Conservation (phyloP, 1,284 basidiomycete genomes). For the Microbotryum lychnidis-dioicae region DNA sequence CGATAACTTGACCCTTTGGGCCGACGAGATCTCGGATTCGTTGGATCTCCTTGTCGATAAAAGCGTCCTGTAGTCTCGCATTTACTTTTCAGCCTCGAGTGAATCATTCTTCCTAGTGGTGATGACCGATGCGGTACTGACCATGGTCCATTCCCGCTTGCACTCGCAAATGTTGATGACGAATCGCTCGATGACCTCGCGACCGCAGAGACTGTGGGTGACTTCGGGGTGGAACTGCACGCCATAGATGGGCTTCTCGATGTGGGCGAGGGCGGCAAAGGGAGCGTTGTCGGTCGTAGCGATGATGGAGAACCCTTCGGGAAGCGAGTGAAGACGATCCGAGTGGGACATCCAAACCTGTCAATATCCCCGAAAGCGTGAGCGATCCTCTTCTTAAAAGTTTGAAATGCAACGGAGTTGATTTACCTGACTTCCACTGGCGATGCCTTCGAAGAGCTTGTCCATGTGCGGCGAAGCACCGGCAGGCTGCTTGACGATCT, state of each 20-base stretch:
- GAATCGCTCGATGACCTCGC: slow-evolving; percentile 83
- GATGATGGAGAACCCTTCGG: slow-evolving; percentile 77
- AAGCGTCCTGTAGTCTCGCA: slow-evolving; percentile 61
- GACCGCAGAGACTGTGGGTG: slow-evolving; percentile 84
- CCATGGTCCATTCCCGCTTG: slow-evolving; percentile 89
- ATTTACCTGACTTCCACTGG: slow-evolving; percentile 35
- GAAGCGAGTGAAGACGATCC: slow-evolving; percentile 78
- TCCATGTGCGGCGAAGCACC: slow-evolving; percentile 53
- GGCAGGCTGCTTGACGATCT: slow-evolving; percentile 60
- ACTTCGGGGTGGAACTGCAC: slow-evolving; percentile 99
- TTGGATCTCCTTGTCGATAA: slow-evolving; percentile 93
- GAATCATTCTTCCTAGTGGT: neutral
- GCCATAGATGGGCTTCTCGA: slow-evolving; percentile 82
- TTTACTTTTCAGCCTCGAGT: neutral
- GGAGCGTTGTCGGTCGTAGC: slow-evolving; percentile 82
- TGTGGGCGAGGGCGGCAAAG: slow-evolving; percentile 87
- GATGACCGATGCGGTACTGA: slow-evolving; percentile 37
- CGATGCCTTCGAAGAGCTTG: slow-evolving; percentile 74
- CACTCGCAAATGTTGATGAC: slow-evolving; percentile 79
- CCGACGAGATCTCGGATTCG: slow-evolving; percentile 95
- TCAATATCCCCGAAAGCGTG: neutral
- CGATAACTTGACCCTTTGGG: slow-evolving; percentile 88
- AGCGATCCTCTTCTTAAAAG: neutral
- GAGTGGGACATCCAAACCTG: slow-evolving; percentile 99
- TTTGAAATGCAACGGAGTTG: neutral